phyloP scores from a whole-genome alignment of 331 rosid species.

The Acacia pycnantha region DNA sequence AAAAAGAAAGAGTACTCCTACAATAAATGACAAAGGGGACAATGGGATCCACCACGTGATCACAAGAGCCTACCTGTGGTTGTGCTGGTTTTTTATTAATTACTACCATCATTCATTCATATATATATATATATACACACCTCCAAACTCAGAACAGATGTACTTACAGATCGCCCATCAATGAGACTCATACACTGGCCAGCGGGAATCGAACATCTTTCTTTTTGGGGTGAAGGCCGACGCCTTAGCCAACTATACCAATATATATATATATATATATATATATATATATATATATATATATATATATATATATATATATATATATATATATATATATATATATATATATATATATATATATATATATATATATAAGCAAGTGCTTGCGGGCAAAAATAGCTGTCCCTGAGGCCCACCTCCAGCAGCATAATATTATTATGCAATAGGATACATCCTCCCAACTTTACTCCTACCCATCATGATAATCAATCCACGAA shows the following conservation, averaged over 20 bases:
- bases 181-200: too few relatives aligned
- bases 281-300: neutral
- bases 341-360: conserved; percentile 1
- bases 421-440: neutral
- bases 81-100: neutral
- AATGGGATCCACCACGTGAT: conserved; percentile 40
- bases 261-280: neutral
- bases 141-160: too few relatives aligned
- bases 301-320: neutral
- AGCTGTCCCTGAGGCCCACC: conserved; percentile 36
- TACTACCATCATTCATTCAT: neutral
- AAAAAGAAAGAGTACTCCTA: too few relatives aligned
- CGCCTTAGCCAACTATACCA: too few relatives aligned
- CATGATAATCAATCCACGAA: neutral
- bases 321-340: conserved; percentile 3
- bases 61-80: conserved; percentile 20
- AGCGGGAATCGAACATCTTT: too few relatives aligned
- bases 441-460: neutral
- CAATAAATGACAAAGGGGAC: neutral
- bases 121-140: neutral
- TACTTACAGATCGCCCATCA: too few relatives aligned
- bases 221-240: too few relatives aligned
- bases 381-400: neutral
- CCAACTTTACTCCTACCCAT: conserved; percentile 8
- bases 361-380: conserved; percentile 10